Conservation (phyloP, 805 yeast species). For the Diddensiella santjacobensis region DNA sequence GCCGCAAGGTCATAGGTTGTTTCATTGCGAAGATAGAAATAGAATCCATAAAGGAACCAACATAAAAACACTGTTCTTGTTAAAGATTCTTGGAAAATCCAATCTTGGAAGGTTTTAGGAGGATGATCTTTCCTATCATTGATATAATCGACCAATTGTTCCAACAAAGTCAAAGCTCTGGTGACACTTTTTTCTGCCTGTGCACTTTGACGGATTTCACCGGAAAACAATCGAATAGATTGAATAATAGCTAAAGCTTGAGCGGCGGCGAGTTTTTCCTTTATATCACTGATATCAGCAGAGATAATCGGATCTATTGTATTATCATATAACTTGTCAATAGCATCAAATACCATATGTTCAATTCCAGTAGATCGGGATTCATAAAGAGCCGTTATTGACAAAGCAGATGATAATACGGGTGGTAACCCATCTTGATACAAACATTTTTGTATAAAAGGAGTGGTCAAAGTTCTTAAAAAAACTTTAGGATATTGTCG, state of each 20-base stretch:
- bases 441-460: constrained; percentile 13
- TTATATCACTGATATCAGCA: neutral
- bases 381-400: constrained; percentile 11
- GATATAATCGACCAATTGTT: neutral
- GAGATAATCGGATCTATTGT: neutral
- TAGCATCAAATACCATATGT: neutral
- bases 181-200: constrained; percentile 2
- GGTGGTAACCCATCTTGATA: constrained; percentile 12
- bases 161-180: neutral
- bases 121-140: neutral
- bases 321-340: neutral
- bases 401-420: constrained; percentile 8
- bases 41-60: neutral
- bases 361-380: neutral
- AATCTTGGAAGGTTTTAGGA: neutral
- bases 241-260: constrained; percentile 12
- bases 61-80: neutral
- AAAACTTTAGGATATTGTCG: constrained; percentile 11
- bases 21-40: constrained; percentile 1
- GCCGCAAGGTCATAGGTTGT: neutral
- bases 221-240: constrained; percentile 10
- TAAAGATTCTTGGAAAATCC: constrained; percentile 1
- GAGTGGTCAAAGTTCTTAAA: neutral
- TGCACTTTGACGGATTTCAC: constrained; percentile 6
- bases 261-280: constrained; percentile 9